Percentiles rank a stretch among this genome's conserved stretches.
Conservation (phyloP, 2,329 filamentous ascomycete species). For the Epichloe brachyelytri region DNA sequence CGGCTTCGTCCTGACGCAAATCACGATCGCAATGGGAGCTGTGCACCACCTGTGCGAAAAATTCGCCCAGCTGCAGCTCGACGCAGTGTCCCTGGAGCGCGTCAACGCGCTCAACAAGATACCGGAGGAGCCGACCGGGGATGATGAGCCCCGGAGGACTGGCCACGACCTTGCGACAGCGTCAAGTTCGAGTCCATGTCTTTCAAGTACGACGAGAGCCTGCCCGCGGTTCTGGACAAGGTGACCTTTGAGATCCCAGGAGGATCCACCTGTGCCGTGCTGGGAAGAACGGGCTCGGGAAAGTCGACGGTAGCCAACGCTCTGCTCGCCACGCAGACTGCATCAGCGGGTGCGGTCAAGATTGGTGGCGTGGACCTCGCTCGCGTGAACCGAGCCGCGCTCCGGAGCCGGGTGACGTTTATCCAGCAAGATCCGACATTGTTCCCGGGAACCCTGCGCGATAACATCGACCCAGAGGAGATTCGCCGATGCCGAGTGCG, state of each 20-base stretch:
- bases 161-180: constrained; percentile 60
- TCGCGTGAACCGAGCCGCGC: constrained; percentile 37
- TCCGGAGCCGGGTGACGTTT: constrained; percentile 46
- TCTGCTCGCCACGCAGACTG: constrained; percentile 42
- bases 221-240: constrained; percentile 58
- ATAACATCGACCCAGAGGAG: constrained; percentile 60
- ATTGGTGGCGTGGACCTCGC: constrained; percentile 43
- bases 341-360: constrained; percentile 34
- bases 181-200: constrained; percentile 68
- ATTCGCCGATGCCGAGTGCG: constrained; percentile 37
- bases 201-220: constrained; percentile 64
- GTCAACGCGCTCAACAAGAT: constrained; percentile 71
- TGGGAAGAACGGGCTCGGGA: constrained; percentile 74
- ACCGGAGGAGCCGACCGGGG: constrained; percentile 59
- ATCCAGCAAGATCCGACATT: constrained; percentile 52
- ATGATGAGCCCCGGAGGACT: constrained; percentile 58
- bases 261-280: constrained; percentile 49
- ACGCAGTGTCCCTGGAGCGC: constrained; percentile 82
- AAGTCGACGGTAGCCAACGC: constrained; percentile 65
- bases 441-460: constrained; percentile 44
- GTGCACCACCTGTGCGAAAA: constrained; percentile 52
- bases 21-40: constrained; percentile 21
- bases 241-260: constrained; percentile 62
- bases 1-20: constrained; percentile 63
- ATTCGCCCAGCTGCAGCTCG: constrained; percentile 79